Base-by-base conservation (phyloP, 352 stramenopile genomes). In the Globisporangium paddicum region DNA sequence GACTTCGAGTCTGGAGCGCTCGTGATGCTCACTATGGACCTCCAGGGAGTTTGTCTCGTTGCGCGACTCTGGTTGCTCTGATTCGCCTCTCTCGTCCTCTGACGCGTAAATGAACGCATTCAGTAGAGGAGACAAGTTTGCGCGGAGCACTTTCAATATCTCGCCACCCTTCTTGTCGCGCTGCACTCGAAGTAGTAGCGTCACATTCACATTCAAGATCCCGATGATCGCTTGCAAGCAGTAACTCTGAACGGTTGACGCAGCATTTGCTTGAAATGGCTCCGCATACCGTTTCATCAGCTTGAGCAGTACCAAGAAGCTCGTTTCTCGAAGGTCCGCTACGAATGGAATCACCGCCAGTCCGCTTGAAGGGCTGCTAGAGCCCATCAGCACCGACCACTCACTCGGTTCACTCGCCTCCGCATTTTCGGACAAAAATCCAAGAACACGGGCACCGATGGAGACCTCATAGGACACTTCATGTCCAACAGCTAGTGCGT, bases 181-280 rank as follows among this genome's bases (percentile, higher is more conserved):
- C 23, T 46, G 48, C 19, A 32, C 37, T 32, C 46, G 56, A 55
- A 55, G 37, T 11, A 85, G 45, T 26, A 85, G 48, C 28, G 26
- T 56, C 47, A 82, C 54, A 41, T 74, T 80, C 21, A 71, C 70
- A 51, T 76, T 70, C 34, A 82, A 44, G 52, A 82, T 60, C n/a
- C 72, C 64, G 8, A 85, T 62, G 21, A 68, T 75, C 16, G 75
- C 62, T 60, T 80, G 72, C 23, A 81, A 67, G 37, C 67, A 71
- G 25, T 78, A 73, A 1, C 59, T 47, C 26, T 79, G 63, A 18
- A 62, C 35, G 21, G 49, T 30, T 0, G 55, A 64, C 2, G 62
- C 50, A 5, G 65, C 11, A 6, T 55, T 67, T 21, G 42, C 52
- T 44, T 74, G 71, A 38, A 82, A 78, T 47, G 59, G 42, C 0